Evolutionary conservation across 139 green algal species (phyloP).

Genomic region (Picochlorum sp.): DNA sequence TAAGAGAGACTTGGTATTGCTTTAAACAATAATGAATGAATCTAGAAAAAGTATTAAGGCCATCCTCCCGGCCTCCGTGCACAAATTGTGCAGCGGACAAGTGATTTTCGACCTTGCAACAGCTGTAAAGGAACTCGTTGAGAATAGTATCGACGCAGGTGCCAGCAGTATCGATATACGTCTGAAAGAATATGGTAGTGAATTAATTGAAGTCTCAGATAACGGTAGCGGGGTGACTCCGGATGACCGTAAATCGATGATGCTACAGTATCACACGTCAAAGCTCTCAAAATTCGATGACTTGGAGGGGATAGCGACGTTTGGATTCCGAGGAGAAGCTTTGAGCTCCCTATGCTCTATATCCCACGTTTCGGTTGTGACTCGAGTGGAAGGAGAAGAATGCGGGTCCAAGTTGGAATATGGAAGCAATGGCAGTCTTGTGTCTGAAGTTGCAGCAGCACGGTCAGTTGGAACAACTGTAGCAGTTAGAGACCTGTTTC

Average conservation of each 20-base stretch:
- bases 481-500: constrained; percentile 72
- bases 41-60: constrained; percentile 28
- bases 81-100: constrained; percentile 79
- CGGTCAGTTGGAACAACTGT: constrained; percentile 83
- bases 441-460: constrained; percentile 20
- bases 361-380: constrained; percentile 60
- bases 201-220: constrained; percentile 90
- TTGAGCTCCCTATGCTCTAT: constrained; percentile 84
- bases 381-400: constrained; percentile 51
- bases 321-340: constrained; percentile 94
- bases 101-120: constrained; percentile 83
- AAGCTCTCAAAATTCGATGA: constrained; percentile 81
- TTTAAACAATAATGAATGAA: background rate
- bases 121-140: constrained; percentile 88
- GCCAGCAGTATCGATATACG: constrained; percentile 82
- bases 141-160: constrained; percentile 92
- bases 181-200: constrained; percentile 74
- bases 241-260: constrained; percentile 58
- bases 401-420: constrained; percentile 50
- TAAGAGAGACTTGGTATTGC: no score
- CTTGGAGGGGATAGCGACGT: constrained; percentile 71
- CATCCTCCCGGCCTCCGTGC: constrained; percentile 52
- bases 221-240: constrained; percentile 76
- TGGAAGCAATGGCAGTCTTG: constrained; percentile 42
- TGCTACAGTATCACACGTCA: constrained; percentile 92